phyloP scores from a whole-genome alignment of 345 rosid genomes.

The Corchorus olitorius region DNA sequence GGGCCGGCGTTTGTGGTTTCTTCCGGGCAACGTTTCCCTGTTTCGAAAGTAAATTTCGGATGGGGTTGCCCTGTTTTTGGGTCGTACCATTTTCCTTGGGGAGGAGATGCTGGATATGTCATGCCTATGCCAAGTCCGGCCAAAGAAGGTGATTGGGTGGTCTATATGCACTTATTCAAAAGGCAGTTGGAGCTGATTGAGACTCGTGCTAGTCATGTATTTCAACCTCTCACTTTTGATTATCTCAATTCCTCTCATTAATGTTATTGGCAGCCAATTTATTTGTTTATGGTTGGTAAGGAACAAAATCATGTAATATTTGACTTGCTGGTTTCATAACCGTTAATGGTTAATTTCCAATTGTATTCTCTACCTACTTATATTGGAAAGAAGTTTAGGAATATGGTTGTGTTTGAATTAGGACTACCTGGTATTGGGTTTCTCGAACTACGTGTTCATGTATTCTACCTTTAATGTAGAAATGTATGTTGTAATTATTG shows the following conservation, averaged over 20 bases:
- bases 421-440: too few relatives aligned
- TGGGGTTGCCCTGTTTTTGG: conserved; percentile 60
- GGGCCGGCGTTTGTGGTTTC: conserved; percentile 65
- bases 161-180: conserved; percentile 37
- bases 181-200: conserved; percentile 17
- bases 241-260: not conserved
- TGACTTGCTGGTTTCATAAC: too few relatives aligned
- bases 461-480: too few relatives aligned
- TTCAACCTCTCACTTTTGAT: conserved; percentile 15
- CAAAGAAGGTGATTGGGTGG: conserved; percentile 61
- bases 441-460: too few relatives aligned
- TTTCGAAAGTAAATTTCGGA: conserved; percentile 46
- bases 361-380: too few relatives aligned
- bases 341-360: too few relatives aligned
- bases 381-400: too few relatives aligned
- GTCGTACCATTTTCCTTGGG: conserved; percentile 66
- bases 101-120: conserved; percentile 58
- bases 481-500: too few relatives aligned
- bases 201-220: not conserved
- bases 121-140: conserved; percentile 69
- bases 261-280: not conserved
- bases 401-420: too few relatives aligned
- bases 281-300: too few relatives aligned
- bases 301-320: too few relatives aligned
- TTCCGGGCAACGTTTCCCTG: conserved; percentile 59